phyloP scores from a whole-genome alignment of 1,139 yeast genomes.

The Geotrichum candidum region DNA sequence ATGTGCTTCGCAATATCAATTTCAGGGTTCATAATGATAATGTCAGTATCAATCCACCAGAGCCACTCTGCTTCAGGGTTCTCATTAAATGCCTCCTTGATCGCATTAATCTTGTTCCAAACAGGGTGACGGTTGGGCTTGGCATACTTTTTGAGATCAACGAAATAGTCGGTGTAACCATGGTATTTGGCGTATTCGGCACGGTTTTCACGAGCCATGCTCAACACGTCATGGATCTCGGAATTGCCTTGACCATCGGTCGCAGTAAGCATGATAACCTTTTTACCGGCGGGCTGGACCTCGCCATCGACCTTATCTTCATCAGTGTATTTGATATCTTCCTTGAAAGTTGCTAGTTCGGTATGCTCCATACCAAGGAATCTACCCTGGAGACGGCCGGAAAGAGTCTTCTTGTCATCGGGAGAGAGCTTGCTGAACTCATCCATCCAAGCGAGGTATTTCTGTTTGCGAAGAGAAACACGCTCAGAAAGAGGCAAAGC shows the following conservation, averaged over 20 bases:
- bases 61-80: constrained; percentile 35
- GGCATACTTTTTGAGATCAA: constrained; percentile 26
- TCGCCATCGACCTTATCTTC: constrained; percentile 18
- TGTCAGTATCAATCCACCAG: constrained; percentile 35
- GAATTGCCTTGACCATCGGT: constrained; percentile 29
- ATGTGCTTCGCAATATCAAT: constrained; percentile 31
- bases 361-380: constrained; percentile 12
- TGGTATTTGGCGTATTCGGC: constrained; percentile 32
- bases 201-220: constrained; percentile 31
- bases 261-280: constrained; percentile 31
- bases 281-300: constrained; percentile 25
- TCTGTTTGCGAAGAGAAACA: constrained; percentile 6
- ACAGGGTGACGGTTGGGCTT: constrained; percentile 20
- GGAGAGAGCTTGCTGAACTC: constrained; percentile 1
- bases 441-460: constrained; percentile 15
- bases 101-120: constrained; percentile 33
- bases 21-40: constrained; percentile 31
- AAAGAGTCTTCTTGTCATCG: constrained; percentile 6
- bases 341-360: constrained; percentile 12
- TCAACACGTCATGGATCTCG: constrained; percentile 24
- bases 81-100: constrained; percentile 27
- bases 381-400: constrained; percentile 7
- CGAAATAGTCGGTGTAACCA: constrained; percentile 30
- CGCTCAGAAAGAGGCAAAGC: constrained; percentile 9
- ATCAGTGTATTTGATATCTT: constrained; percentile 2